Percentiles rank a stretch among this genome's conserved stretches.
Evolutionary conservation across 148 eudicot species (phyloP).

Genomic region (Spergularia marina): DNA sequence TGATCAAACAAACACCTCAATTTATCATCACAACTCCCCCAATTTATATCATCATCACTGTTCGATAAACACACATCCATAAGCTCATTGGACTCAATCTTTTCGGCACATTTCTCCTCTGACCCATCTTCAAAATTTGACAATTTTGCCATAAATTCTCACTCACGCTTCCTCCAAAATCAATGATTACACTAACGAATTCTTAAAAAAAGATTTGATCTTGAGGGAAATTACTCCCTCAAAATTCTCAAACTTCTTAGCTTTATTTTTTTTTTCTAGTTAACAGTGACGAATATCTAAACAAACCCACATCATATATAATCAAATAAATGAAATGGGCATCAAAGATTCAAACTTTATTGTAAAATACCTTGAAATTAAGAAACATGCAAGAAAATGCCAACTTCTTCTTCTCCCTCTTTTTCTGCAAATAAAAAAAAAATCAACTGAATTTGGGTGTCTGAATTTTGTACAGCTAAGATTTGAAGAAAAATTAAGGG

Average conservation of each 20-base stretch:
- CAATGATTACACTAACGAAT: conserved; percentile 8
- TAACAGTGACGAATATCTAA: conserved; percentile 17
- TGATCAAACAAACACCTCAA: conserved; percentile 65
- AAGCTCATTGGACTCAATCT: conserved; percentile 16
- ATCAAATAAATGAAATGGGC: conserved; percentile 21
- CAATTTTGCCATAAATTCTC: conserved; percentile 49
- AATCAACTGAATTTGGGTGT: conserved; percentile 14
- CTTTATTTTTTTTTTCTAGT: background rate
- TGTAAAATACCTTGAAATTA: conserved; percentile 24
- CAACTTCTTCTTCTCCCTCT: background rate
- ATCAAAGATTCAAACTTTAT: conserved; percentile 17
- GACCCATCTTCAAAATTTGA: conserved; percentile 33
- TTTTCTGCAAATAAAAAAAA: background rate
- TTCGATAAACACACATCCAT: conserved; percentile 22
- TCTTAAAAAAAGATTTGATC: conserved; percentile 16
- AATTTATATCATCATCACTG: conserved; percentile 35
- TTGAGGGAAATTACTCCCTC: conserved; percentile 8
- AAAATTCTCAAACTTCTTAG: background rate
- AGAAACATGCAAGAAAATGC: conserved; percentile 25
- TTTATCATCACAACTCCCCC: conserved; percentile 48
- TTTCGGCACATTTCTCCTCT: conserved; percentile 33
- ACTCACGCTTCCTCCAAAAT: background rate
- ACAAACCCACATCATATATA: conserved; percentile 17
- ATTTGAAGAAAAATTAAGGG: background rate
- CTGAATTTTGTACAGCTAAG: conserved; percentile 24